Percentiles rank a stretch among this genome's conserved stretches.
These are phyloP conservation scores for Lenzites betulinus DNA, from an alignment of 768 basidiomycete species.

Conservation along the genomic window DNA sequence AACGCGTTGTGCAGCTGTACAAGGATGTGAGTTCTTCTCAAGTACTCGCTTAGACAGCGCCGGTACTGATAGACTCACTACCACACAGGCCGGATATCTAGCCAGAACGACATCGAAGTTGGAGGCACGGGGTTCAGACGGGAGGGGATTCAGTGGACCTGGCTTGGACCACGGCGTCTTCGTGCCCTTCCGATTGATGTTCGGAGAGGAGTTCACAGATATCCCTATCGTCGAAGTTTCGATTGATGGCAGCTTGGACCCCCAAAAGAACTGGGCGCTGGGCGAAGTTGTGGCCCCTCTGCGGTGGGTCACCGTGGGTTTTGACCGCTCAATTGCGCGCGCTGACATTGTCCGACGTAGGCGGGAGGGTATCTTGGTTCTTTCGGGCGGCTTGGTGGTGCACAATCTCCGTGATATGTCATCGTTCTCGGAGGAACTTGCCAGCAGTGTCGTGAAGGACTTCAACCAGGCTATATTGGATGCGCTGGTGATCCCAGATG, in stretches of 20 bases:
- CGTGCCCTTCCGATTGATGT: constrained; percentile 79
- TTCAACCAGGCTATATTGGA: constrained; percentile 63
- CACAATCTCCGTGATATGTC: constrained; percentile 64
- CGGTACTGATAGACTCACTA: not conserved
- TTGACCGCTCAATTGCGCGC: not conserved
- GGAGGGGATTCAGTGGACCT: constrained; percentile 61
- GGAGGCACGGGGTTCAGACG: constrained; percentile 66
- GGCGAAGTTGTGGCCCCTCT: constrained; percentile 63
- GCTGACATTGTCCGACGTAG: constrained; percentile 36
- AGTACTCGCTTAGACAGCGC: too few species aligned
- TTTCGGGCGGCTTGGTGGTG: constrained; percentile 70
- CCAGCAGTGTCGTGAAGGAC: constrained; percentile 48
- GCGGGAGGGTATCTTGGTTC: constrained; percentile 63
- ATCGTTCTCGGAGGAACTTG: constrained; percentile 52
- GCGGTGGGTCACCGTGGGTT: constrained; percentile 41
- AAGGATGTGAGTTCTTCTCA: constrained; percentile 43
- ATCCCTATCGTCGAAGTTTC: constrained; percentile 74
- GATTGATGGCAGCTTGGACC: constrained; percentile 60
- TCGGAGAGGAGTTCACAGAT: constrained; percentile 59
- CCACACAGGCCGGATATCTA: constrained; percentile 55
- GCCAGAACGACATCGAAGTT: constrained; percentile 50
- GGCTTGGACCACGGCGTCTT: constrained; percentile 83
- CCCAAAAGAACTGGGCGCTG: constrained; percentile 63
- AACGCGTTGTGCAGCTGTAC: constrained; percentile 61
- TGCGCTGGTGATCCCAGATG: constrained; percentile 53